Percentiles rank a stretch among this genome's conserved stretches.
phyloP scores from a whole-genome alignment of 2,329 filamentous ascomycete species.

The Magnaporthiopsis poae region DNA sequence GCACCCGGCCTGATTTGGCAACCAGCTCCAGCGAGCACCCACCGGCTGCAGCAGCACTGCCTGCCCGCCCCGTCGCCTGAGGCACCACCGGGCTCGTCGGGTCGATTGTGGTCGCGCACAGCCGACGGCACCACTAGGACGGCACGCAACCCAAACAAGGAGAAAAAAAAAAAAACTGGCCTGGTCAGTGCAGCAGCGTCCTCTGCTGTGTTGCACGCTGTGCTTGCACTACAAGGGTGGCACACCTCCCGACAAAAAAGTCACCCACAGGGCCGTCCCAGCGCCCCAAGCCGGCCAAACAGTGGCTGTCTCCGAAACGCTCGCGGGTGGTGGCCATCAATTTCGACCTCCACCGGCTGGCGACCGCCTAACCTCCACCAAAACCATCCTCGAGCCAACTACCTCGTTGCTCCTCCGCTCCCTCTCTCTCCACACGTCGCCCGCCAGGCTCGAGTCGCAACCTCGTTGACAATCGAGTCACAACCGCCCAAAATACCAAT shows the following conservation, averaged over 20 bases:
- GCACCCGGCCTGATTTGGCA: background rate
- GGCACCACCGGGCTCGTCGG: background rate
- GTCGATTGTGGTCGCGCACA: background rate
- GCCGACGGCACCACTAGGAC: background rate
- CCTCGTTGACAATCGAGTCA: background rate
- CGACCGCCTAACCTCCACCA: background rate
- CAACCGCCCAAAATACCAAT: slow-evolving; percentile 17
- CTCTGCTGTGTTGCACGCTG: background rate
- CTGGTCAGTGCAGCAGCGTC: background rate
- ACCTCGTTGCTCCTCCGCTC: background rate
- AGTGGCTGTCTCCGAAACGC: background rate
- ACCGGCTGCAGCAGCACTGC: background rate
- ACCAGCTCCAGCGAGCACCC: background rate
- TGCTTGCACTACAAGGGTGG: background rate
- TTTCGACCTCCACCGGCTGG: background rate
- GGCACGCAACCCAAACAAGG: no score
- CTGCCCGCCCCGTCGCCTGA: background rate
- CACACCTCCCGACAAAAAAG: background rate
- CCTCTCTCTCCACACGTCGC: slow-evolving; percentile 9
- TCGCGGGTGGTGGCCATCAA: background rate
- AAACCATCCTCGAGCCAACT: background rate
- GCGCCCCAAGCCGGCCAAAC: background rate
- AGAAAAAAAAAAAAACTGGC: background rate
- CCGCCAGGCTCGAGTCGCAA: slow-evolving; percentile 8
- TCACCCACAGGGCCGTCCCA: background rate